phyloP scores from a whole-genome alignment of 148 eudicot genomes.

The Gaultheria prostrata region DNA sequence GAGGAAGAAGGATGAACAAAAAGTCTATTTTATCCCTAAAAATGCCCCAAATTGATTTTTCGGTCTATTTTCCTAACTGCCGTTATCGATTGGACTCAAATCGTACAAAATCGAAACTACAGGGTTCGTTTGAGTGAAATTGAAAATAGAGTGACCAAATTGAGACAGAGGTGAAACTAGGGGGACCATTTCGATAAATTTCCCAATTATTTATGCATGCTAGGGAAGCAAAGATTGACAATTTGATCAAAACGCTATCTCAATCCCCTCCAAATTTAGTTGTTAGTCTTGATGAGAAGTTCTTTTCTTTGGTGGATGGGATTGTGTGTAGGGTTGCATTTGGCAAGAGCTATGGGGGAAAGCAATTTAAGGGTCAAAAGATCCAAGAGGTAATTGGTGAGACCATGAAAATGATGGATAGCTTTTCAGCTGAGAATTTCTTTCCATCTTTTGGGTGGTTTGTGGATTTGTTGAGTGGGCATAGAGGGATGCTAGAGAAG shows the following conservation, averaged over 20 bases:
- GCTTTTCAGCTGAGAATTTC: not conserved
- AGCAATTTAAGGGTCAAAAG: slow-evolving; percentile 1
- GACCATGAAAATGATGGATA: not conserved
- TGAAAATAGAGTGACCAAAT: too few species aligned
- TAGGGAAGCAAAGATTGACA: not conserved
- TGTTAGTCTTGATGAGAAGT: not conserved
- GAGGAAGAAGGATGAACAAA: too few species aligned
- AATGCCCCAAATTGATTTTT: too few species aligned
- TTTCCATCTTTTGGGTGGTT: not conserved
- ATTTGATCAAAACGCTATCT: not conserved
- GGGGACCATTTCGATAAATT: too few species aligned
- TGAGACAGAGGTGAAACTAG: too few species aligned
- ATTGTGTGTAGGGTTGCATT: not conserved
- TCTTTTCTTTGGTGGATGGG: not conserved
- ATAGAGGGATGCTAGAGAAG: not conserved
- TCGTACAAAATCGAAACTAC: too few species aligned
- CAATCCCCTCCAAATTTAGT: not conserved
- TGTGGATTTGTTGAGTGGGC: not conserved
- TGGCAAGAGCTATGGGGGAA: slow-evolving; percentile 2
- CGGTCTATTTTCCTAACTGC: too few species aligned
- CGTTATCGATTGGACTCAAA: too few species aligned
- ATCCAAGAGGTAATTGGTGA: not conserved
- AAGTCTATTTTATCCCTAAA: too few species aligned
- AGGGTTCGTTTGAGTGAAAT: too few species aligned
- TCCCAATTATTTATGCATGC: not conserved